phyloP scores from a whole-genome alignment of 169 alveolate species.

The Plasmodium yoelii region DNA sequence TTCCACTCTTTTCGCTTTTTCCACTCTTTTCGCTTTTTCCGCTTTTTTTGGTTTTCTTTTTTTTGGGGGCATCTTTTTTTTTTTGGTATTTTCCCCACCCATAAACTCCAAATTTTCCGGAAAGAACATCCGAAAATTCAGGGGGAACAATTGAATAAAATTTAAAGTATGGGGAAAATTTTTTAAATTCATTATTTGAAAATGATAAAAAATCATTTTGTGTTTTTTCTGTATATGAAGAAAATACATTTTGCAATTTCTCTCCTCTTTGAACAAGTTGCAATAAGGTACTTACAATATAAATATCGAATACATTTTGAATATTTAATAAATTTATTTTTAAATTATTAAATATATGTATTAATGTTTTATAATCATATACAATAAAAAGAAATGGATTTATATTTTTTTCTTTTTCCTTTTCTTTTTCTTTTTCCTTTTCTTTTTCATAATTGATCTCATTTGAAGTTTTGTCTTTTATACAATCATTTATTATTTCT shows the following conservation, averaged over 20 bases:
- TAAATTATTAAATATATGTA: constrained; percentile 48
- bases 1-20: too few relatives aligned
- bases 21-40: neutral
- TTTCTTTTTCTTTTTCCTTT: neutral
- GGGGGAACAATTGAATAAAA: constrained; percentile 42
- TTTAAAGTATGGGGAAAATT: neutral
- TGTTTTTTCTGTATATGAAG: constrained; percentile 8
- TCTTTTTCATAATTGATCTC: neutral
- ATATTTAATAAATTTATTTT: constrained; percentile 28
- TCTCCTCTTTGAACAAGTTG: constrained; percentile 77
- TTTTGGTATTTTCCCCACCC: constrained; percentile 74
- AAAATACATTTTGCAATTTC: constrained; percentile 59
- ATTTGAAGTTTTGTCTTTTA: neutral
- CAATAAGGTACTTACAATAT: constrained; percentile 49
- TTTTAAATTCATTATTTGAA: neutral
- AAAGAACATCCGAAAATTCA: constrained; percentile 58
- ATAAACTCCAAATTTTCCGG: constrained; percentile 45
- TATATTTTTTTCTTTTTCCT: neutral
- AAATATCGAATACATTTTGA: constrained; percentile 53
- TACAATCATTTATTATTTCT: constrained; percentile 12
- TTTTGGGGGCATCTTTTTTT: constrained; percentile 10
- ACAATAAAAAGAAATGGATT: constrained; percentile 49
- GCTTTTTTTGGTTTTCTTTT: constrained; percentile 4
- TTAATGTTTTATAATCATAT: constrained; percentile 61
- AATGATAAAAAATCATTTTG: neutral